These are phyloP conservation scores for Collybia mongolica DNA, from an alignment of 768 basidiomycete genomes.

Conservation along the genomic window DNA sequence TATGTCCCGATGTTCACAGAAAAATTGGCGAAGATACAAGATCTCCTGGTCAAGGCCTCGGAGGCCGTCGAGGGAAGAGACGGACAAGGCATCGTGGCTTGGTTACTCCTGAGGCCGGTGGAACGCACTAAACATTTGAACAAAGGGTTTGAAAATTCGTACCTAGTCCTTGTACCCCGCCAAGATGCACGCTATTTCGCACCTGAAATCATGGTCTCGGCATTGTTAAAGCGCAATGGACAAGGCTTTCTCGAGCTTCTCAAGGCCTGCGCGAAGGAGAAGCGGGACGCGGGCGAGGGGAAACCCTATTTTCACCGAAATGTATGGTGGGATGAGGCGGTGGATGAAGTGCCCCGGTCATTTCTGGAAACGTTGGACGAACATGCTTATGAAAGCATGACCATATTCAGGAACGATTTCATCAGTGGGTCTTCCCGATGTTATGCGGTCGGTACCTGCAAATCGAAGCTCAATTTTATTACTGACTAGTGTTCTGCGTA, in stretches of 20 bases:
- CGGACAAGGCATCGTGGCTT: slow-evolving; percentile 9
- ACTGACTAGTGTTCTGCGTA: slow-evolving; percentile 18
- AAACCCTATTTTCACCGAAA: slow-evolving; percentile 11
- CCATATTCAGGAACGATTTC: slow-evolving; percentile 16
- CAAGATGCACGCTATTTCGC: slow-evolving; percentile 15
- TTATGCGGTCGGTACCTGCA: slow-evolving; percentile 20
- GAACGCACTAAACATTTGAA: slow-evolving; percentile 12
- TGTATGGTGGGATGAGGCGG: slow-evolving; percentile 13
- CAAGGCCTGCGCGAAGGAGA: not conserved
- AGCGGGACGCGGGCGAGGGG: slow-evolving; percentile 2
- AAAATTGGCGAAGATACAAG: not conserved
- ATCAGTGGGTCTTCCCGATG: slow-evolving; percentile 10
- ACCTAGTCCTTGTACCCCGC: not conserved
- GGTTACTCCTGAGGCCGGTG: slow-evolving; percentile 14
- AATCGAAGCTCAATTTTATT: slow-evolving; percentile 13
- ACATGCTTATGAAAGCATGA: slow-evolving; percentile 1
- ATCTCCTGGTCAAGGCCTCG: slow-evolving; percentile 2
- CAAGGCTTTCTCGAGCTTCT: slow-evolving; percentile 1
- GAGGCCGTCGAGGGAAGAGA: not conserved
- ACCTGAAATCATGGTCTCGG: slow-evolving; percentile 12
- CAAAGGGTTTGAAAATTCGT: slow-evolving; percentile 13
- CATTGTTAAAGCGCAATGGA: slow-evolving; percentile 10
- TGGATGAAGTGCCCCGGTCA: not conserved
- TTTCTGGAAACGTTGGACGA: not conserved
- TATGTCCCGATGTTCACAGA: not conserved